Base-by-base conservation (phyloP, 352 stramenopile genomes). In the Pythium aristosporum region DNA sequence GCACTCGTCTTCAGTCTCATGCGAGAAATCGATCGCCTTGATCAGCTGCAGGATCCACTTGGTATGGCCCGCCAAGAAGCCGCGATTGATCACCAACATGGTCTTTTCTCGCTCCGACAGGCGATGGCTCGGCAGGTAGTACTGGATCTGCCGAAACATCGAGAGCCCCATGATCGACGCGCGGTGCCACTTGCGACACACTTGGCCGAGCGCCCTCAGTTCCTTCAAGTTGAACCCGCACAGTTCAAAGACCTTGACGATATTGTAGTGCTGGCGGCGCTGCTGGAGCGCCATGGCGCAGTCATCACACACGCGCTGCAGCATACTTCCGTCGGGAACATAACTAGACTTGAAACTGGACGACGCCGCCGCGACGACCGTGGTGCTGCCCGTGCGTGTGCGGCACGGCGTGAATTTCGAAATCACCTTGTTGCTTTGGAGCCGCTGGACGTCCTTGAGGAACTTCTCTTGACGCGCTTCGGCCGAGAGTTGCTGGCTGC, bases 121-220 rank as follows among this genome's bases (percentile, higher is more conserved):
- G 9, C 80, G 76, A 62, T 95, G 86, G 12, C 80, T 88, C 15
- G 86, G 86, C 25, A 95, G 57, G 64, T 92, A 93, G 44, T 95
- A 95, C 63, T 95, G 86, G 61, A 95, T 92, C 74, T 94, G 85
- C 30, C 85, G 85, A 41, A 94, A 92, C 79, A 86, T 92, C 16
- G 85, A 94, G n/a, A 94, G 67, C 25, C 85, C 91, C 85, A 94
- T 94, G 72, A 94, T 91, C 32, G 76, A 91, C 25, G 85, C 85
- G 57, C 85, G 85, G 53, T 94, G 85, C 85, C 85, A 94, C 60
- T 92, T 92, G 51, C 85, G 83, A 57, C 85, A 94, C 36, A 94
- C 85, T 63, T 92, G 85, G 0, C 85, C 85, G 16, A 94, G 62
- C 3, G 72, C 79, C 11, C 85, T 82, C 32, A 94, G 71, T 54